Base-by-base conservation (phyloP, 345 rosid genomes). In the Crucihimalaya himalaica region DNA sequence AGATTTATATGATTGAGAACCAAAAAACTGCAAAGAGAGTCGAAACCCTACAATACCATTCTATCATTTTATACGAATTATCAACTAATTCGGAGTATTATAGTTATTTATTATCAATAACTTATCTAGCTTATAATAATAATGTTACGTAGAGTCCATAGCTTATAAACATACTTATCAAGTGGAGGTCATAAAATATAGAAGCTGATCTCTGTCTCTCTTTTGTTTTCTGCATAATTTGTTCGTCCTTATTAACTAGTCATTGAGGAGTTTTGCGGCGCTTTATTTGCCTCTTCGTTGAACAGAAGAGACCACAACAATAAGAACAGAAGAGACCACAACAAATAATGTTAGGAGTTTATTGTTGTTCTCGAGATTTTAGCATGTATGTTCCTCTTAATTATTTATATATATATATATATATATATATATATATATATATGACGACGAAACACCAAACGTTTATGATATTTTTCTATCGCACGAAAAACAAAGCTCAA, bases 221-320 rank as follows among this genome's bases (percentile, higher is more conserved):
- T 28, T 0, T 61, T 12, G 68, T 37, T 52, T n/a, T 31, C 55
- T 34, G 34, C 16, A 32, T 35, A 47, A 48, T 37, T 43, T 16
- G 52, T 34, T 56, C 71, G 27, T 19, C 35, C 59, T 56, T 56
- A 35, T 48, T 32, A 58, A 50, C 34, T 15, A 34, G n/a, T 42
- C 40, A 52, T 68, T 61, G 69, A 75, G 39, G 50, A 28, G 31
- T 52, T 51, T 68, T 75, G 79, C 74, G 74, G 79, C 73, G 73
- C 63, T 43, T 68, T 61, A 42, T 61, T 23, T 75, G 74, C 57
- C 74, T 75, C 69, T 43, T 75, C 79, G 18, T 50, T n/a, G 39
- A 31, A 35, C 34, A 60, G 47, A 37, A 60, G 68, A 50, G 72
- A 40, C 73, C 68, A 42, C 57, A 68, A 29, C 68, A 32, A n/a